Evolutionary conservation across 805 yeast genomes (phyloP), one percentile per base, ranked within the genome.

Genomic region (Barnettozyma siamensis): DNA sequence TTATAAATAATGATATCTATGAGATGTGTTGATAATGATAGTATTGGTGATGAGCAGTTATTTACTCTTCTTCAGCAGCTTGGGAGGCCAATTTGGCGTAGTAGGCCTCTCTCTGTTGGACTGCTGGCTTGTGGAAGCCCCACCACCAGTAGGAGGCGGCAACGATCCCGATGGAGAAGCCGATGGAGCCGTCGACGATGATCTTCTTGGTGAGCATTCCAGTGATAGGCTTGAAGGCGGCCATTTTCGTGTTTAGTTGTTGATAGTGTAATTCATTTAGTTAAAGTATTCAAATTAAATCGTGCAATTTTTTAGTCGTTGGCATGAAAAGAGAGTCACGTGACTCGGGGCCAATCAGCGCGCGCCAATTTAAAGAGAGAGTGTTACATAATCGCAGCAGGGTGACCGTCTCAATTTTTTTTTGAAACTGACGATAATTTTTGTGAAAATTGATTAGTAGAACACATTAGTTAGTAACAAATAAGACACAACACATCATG

Each of bases 141-240:
- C 80, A 78, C 87, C 95, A 83, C 93, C 91, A 88, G 67, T 73
- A 75, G 50, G 73, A 69, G 47, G 82, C 88, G 58, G 79, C 75
- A 31, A 64, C 75, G 45, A 75, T 66, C 43, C 91, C 91, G 49
- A 75, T 53, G 47, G 70, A 56, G 66, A 78, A 73, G 46, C 93
- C 95, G 50, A 82, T 66, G 54, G 78, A 50, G 63, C 89, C 78
- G 59, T 89, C 96, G 53, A 83, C 76, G 61, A 81, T 72, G 65
- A 86, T 77, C 69, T 80, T 84, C 73, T 78, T 85, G 70, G 78
- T 86, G 53, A 89, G 75, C 48, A 83, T 70, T 53, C 96, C 96
- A 41, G 81, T 76, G 59, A 89, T 87, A 58, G 94, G 93, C 60
- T 91, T 85, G 60, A 86, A 73, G 64, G 88, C 83, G 83, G 35